These are phyloP conservation scores for Calonectria multiphialidica DNA, from an alignment of 2,329 filamentous ascomycete genomes.

Conservation along the genomic window DNA sequence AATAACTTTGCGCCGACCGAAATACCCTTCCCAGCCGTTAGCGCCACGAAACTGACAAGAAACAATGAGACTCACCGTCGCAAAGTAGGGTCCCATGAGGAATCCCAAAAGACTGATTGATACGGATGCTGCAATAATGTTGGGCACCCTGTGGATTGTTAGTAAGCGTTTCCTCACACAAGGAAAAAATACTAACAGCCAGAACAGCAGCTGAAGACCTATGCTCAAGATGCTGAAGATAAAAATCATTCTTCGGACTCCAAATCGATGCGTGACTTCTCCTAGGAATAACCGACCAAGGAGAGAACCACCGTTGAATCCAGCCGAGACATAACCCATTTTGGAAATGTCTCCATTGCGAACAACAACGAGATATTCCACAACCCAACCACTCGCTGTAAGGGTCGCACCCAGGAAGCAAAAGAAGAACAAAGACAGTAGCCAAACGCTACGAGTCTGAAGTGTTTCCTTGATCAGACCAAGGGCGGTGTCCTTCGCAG, in stretches of 20 bases:
- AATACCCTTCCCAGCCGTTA: constrained; percentile 56
- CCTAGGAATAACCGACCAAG: constrained; percentile 68
- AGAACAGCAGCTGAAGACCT: constrained; percentile 69
- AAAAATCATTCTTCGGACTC: constrained; percentile 69
- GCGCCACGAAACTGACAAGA: rapidly evolving
- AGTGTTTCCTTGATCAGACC: constrained; percentile 59
- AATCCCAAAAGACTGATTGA: constrained; percentile 68
- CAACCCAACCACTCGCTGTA: constrained; percentile 72
- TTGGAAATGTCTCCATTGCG: constrained; percentile 66
- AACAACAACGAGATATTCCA: constrained; percentile 73
- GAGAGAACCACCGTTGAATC: constrained; percentile 69
- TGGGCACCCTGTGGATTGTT: constrained; percentile 48
- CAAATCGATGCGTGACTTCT: constrained; percentile 69
- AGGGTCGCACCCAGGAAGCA: constrained; percentile 69
- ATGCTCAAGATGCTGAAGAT: constrained; percentile 65
- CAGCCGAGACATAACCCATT: constrained; percentile 73
- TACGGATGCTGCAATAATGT: constrained; percentile 63
- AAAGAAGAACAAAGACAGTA: constrained; percentile 73
- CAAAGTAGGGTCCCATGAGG: constrained; percentile 70
- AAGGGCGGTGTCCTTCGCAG: constrained; percentile 50
- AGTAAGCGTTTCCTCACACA: constrained; percentile 4
- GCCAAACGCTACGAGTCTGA: constrained; percentile 62
- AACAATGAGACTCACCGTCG: constrained; percentile 55
- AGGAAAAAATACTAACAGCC: constrained; percentile 57
- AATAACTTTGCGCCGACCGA: constrained; percentile 66